Percentiles rank a stretch among this genome's conserved stretches.
These are phyloP conservation scores for Gossypium anomalum DNA, from an alignment of 345 rosid genomes.

Conservation along the genomic window DNA sequence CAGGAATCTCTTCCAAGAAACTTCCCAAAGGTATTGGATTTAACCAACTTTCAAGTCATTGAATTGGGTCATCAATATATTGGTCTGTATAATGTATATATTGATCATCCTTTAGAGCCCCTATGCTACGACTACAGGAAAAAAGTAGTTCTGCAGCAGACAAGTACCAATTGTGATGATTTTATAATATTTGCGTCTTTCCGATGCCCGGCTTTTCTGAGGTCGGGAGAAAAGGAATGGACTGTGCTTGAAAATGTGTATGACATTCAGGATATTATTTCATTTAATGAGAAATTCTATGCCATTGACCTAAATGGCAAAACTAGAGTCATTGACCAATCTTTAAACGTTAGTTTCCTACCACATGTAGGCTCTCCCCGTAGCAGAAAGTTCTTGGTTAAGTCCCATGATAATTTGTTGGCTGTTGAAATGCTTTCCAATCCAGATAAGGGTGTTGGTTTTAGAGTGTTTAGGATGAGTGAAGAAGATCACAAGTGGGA, in stretches of 20 bases:
- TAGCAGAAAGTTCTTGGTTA: conserved; percentile 72
- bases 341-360: conserved; percentile 26
- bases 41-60: neutral
- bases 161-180: conserved; percentile 20
- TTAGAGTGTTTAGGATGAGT: conserved; percentile 46
- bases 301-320: conserved; percentile 69
- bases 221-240: conserved; percentile 48
- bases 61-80: conserved; percentile 13
- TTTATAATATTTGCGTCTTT: conserved; percentile 63
- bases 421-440: conserved; percentile 59
- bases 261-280: conserved; percentile 67
- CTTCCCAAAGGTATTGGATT: neutral
- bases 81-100: neutral
- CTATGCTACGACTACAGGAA: conserved; percentile 28
- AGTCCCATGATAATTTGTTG: conserved; percentile 64
- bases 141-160: conserved; percentile 50
- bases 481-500: conserved; percentile 47
- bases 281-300: conserved; percentile 50
- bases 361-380: conserved; percentile 57
- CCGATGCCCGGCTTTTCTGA: conserved; percentile 51
- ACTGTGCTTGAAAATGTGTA: conserved; percentile 38
- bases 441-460: conserved; percentile 55
- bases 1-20: neutral
- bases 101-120: neutral
- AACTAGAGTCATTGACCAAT: conserved; percentile 45